Conservation (phyloP, 2,329 filamentous ascomycete species). For the Penicillium sp. region DNA sequence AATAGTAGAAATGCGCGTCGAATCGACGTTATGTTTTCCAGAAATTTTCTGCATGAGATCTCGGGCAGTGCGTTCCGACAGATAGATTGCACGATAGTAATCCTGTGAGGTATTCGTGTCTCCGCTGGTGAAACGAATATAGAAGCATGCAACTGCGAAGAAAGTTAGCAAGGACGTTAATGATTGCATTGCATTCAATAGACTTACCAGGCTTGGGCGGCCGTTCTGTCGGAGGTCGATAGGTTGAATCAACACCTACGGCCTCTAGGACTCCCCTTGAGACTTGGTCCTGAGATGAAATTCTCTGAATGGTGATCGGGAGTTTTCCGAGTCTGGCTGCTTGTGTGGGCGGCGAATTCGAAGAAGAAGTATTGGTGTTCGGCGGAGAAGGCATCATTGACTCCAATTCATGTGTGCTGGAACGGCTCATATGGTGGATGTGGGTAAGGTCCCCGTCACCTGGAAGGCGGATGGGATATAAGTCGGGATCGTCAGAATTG, state of each 20-base stretch:
- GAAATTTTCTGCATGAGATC: conserved; percentile 74
- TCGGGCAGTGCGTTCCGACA: conserved; percentile 70
- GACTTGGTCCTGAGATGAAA: conserved; percentile 30
- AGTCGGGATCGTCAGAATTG: conserved; percentile 46
- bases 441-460: conserved; percentile 33
- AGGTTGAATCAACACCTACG: conserved; percentile 81
- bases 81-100: conserved; percentile 81
- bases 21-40: conserved; percentile 76
- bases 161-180: conserved; percentile 31
- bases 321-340: conserved; percentile 22
- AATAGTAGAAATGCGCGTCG: conserved; percentile 66
- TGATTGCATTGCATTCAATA: background rate
- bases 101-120: conserved; percentile 54
- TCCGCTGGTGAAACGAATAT: conserved; percentile 60
- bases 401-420: conserved; percentile 34
- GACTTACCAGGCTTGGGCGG: conserved; percentile 63
- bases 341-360: conserved; percentile 35
- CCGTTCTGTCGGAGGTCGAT: conserved; percentile 74
- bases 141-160: conserved; percentile 76
- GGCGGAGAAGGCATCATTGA: conserved; percentile 41
- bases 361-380: conserved; percentile 41
- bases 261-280: conserved; percentile 86
- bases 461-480: conserved; percentile 43
- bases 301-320: conserved; percentile 34
- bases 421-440: conserved; percentile 29